Conservation (phyloP, 2,329 filamentous ascomycete genomes). For the Xylariales sp. region DNA sequence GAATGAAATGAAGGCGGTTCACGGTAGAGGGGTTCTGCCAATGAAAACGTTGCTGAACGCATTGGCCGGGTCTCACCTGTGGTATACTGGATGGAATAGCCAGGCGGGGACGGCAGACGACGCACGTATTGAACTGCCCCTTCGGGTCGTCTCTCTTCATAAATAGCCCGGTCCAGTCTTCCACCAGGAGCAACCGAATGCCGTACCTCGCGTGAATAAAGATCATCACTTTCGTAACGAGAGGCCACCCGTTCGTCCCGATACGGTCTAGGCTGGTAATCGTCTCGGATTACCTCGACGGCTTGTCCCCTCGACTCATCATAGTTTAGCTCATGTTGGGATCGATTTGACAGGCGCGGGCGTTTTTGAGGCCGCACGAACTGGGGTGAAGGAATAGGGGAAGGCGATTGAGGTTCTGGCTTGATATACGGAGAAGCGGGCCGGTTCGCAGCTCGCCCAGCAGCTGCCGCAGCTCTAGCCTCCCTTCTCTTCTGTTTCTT, state of each 20-base stretch:
- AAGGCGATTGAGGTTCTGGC: constrained; percentile 60
- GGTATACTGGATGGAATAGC: constrained; percentile 31
- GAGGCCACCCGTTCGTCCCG: constrained; percentile 17
- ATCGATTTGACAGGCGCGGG: constrained; percentile 42
- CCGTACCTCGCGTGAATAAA: constrained; percentile 21
- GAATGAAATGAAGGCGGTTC: constrained; percentile 38
- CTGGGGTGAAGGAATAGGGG: constrained; percentile 50
- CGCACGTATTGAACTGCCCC: constrained; percentile 29
- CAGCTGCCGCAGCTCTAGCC: constrained; percentile 43
- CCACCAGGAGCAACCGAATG: constrained; percentile 22
- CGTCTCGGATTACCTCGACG: constrained; percentile 28
- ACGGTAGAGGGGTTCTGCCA: constrained; percentile 34
- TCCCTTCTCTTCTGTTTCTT: constrained; percentile 47
- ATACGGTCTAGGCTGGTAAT: constrained; percentile 14
- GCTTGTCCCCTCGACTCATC: constrained; percentile 41
- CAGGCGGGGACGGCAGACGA: constrained; percentile 31
- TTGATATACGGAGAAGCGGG: constrained; percentile 55
- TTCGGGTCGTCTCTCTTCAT: constrained; percentile 25
- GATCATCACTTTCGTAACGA: constrained; percentile 29
- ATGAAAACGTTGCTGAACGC: constrained; percentile 36
- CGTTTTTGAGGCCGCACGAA: constrained; percentile 54
- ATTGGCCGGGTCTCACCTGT: constrained; percentile 31
- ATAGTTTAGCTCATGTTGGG: constrained; percentile 34
- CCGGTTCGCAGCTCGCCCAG: constrained; percentile 33
- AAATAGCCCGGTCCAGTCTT: constrained; percentile 20